Conservation (phyloP, 768 basidiomycete species). For the Gymnopilus dilepis region DNA sequence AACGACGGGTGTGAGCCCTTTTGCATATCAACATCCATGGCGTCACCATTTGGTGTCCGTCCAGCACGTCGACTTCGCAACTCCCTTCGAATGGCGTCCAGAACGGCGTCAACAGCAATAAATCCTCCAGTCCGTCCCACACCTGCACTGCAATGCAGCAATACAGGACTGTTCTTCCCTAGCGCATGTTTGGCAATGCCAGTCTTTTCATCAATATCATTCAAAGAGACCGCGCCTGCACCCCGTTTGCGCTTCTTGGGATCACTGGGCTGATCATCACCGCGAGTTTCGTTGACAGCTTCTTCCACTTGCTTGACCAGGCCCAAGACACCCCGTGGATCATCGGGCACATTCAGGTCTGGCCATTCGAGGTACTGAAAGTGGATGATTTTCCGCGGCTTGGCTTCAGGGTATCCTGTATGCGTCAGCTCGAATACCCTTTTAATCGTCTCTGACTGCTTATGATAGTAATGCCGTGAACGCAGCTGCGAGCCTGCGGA, state of each 20-base stretch:
- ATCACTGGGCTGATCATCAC: constrained; percentile 17
- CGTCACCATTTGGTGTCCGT: constrained; percentile 14
- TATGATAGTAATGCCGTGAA: constrained; percentile 28
- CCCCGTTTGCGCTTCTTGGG: constrained; percentile 14
- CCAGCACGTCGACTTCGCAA: constrained; percentile 35
- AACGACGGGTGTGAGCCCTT: neutral
- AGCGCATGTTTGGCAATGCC: constrained; percentile 62
- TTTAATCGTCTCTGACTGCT: constrained; percentile 45
- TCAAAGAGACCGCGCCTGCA: constrained; percentile 26
- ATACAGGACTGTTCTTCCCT: constrained; percentile 58
- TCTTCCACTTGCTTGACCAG: constrained; percentile 75
- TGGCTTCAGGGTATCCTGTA: constrained; percentile 58
- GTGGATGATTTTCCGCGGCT: constrained; percentile 76
- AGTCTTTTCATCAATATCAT: constrained; percentile 54
- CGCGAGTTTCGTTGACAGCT: constrained; percentile 42
- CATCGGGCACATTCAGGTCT: constrained; percentile 93
- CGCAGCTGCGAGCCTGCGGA: constrained; percentile 21
- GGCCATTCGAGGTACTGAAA: constrained; percentile 96
- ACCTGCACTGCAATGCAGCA: constrained; percentile 93
- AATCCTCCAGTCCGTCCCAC: constrained; percentile 95
- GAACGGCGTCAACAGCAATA: constrained; percentile 86
- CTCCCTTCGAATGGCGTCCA: constrained; percentile 75
- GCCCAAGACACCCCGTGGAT: constrained; percentile 74
- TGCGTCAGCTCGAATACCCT: constrained; percentile 75
- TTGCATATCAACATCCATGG: constrained; percentile 37